These are phyloP conservation scores for Boeremia exigua DNA, from an alignment of 2,329 filamentous ascomycete species.

Conservation along the genomic window DNA sequence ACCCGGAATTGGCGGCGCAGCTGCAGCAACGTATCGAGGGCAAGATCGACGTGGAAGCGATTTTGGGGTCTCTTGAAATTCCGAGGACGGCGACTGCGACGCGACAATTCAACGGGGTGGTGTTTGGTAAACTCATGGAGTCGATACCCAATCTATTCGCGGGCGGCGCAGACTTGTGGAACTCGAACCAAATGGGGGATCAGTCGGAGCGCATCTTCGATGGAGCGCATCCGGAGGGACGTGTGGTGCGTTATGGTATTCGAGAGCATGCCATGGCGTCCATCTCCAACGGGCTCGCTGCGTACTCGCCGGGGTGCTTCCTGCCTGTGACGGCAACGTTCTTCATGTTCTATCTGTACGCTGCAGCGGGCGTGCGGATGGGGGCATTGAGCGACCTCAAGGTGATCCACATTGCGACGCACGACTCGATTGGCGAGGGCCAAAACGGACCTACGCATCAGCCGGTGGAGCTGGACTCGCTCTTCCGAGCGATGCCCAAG, in stretches of 20 bases:
- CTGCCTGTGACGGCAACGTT: slow-evolving; percentile 61
- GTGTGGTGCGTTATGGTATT: slow-evolving; percentile 56
- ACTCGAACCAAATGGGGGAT: no score
- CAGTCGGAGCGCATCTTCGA: no score
- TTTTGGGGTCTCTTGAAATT: no score
- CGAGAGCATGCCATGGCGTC: slow-evolving; percentile 48
- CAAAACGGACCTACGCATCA: slow-evolving; percentile 69
- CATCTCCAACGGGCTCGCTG: slow-evolving; percentile 62
- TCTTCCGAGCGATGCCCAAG: slow-evolving; percentile 69
- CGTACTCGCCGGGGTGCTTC: slow-evolving; percentile 53
- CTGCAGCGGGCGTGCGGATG: slow-evolving; percentile 66
- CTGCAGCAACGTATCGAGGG: no score
- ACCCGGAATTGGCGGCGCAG: no score
- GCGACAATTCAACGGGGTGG: no score
- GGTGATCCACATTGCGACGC: slow-evolving; percentile 66
- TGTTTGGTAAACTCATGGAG: no score
- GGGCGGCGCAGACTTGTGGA: no score
- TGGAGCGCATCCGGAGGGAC: slow-evolving; percentile 53
- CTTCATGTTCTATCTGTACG: slow-evolving; percentile 70
- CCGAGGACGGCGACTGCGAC: no score
- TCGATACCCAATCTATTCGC: no score
- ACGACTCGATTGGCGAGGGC: slow-evolving; percentile 62
- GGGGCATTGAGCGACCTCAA: slow-evolving; percentile 63
- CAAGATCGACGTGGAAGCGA: no score
- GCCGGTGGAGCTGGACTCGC: slow-evolving; percentile 62